phyloP scores from a whole-genome alignment of 2,329 filamentous ascomycete species.

The Talaromyces albobiverticillius region DNA sequence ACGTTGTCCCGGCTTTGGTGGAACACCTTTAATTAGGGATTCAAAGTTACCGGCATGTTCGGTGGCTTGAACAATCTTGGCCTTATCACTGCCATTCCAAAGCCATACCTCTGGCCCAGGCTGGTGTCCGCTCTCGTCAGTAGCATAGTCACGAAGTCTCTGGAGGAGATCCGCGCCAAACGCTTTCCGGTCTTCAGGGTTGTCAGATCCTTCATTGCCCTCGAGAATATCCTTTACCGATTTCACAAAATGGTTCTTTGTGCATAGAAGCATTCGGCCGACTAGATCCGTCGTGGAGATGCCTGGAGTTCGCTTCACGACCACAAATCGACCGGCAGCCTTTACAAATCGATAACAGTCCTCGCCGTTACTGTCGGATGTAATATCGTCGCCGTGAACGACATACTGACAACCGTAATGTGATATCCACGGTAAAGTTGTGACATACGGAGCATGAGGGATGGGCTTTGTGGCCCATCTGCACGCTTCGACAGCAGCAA shows the following conservation, averaged over 20 bases:
- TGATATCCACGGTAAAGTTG: slow-evolving; percentile 85
- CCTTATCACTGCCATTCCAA: slow-evolving; percentile 56
- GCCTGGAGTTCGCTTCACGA: slow-evolving; percentile 92
- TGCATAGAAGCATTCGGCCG: slow-evolving; percentile 94
- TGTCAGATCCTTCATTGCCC: slow-evolving; percentile 71
- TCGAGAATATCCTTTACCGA: slow-evolving; percentile 67
- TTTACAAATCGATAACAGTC: slow-evolving; percentile 99
- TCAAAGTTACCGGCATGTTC: slow-evolving; percentile 66
- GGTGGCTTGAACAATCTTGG: slow-evolving; percentile 35
- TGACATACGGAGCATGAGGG: slow-evolving; percentile 88
- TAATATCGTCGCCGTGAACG: slow-evolving; percentile 96
- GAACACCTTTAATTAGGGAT: slow-evolving; percentile 67
- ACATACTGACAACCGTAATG: slow-evolving; percentile 96
- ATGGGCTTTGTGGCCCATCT: slow-evolving; percentile 88
- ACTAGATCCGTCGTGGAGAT: slow-evolving; percentile 99
- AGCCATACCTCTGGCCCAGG: slow-evolving; percentile 84
- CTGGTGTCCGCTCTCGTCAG: slow-evolving; percentile 73
- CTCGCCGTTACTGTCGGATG: slow-evolving; percentile 85
- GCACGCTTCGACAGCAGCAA: slow-evolving; percentile 89
- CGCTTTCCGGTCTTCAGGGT: slow-evolving; percentile 61
- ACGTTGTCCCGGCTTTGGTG: slow-evolving; percentile 71
- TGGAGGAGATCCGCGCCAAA: slow-evolving; percentile 69
- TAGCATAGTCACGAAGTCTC: slow-evolving; percentile 81
- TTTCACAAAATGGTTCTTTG: slow-evolving; percentile 88
- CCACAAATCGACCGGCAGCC: slow-evolving; percentile 86